Evolutionary conservation across 2,329 filamentous ascomycete genomes (phyloP).

Genomic region (Calonectria honghensis): DNA sequence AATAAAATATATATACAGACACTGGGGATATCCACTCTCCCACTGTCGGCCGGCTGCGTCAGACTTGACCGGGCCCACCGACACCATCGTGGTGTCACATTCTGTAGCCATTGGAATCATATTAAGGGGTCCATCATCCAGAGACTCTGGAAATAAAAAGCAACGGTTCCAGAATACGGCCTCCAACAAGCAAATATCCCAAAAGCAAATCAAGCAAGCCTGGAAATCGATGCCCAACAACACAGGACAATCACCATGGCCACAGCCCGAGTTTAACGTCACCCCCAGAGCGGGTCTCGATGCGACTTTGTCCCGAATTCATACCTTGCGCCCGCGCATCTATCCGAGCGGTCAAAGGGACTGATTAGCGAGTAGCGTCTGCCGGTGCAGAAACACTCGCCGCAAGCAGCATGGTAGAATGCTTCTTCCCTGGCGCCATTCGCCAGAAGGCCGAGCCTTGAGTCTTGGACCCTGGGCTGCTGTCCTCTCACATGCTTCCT

Average conservation of each 20-base stretch:
- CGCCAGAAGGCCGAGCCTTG: neutral
- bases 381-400: neutral
- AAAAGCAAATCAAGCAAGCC: neutral
- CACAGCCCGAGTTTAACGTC: neutral
- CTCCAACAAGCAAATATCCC: neutral
- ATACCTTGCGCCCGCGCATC: neutral
- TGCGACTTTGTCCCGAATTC: neutral
- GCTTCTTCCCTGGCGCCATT: neutral
- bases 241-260: neutral
- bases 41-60: no score
- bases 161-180: no score
- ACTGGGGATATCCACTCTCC: neutral
- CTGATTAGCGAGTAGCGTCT: neutral
- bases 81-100: neutral
- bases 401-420: neutral
- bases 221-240: neutral
- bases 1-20: neutral
- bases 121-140: neutral
- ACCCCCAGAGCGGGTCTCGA: conserved; percentile 1
- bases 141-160: neutral
- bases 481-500: neutral
- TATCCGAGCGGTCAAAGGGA: conserved; percentile 2
- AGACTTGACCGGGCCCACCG: neutral
- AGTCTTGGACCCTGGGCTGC: neutral
- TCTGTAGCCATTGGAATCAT: neutral